phyloP scores from a whole-genome alignment of 192 early-diverging fungal genomes.

The Coemansia sp. region DNA sequence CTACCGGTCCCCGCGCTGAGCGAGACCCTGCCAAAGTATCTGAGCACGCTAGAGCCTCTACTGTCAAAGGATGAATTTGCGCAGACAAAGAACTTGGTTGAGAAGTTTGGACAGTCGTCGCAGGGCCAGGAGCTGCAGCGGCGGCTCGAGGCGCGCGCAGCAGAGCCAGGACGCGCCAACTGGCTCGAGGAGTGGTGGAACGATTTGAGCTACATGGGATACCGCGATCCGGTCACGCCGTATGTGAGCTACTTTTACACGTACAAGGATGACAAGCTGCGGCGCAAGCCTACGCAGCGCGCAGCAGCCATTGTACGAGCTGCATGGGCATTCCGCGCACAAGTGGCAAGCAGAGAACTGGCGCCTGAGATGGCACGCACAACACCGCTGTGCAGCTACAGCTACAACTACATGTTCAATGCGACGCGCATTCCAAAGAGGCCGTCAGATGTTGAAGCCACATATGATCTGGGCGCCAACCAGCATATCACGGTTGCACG shows the following conservation, averaged over 20 bases:
- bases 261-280: constrained; percentile 84
- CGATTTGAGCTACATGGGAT: constrained; percentile 89
- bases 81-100: constrained; percentile 63
- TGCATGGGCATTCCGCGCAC: constrained; percentile 82
- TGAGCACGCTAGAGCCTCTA: constrained; percentile 74
- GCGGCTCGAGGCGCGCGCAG: constrained; percentile 74
- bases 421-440: constrained; percentile 85
- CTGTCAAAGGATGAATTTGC: constrained; percentile 70
- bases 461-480: constrained; percentile 71
- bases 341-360: constrained; percentile 73
- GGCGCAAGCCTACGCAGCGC: constrained; percentile 73
- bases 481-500: constrained; percentile 84
- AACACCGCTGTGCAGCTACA: constrained; percentile 80
- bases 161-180: constrained; percentile 71
- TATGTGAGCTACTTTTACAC: constrained; percentile 97
- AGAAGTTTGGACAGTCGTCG: constrained; percentile 80
- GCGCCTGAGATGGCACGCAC: constrained; percentile 80
- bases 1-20: constrained; percentile 85
- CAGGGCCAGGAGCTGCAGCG: constrained; percentile 84
- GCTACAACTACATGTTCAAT: constrained; percentile 98
- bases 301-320: constrained; percentile 90
- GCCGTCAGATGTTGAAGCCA: constrained; percentile 78
- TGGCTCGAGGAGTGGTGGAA: constrained; percentile 99
- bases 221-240: constrained; percentile 94
- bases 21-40: constrained; percentile 83